A percentile compares a stretch with the other conserved stretches of the same genome.
Conservation (phyloP, 352 stramenopile species). For the Globisporangium megalacanthum region DNA sequence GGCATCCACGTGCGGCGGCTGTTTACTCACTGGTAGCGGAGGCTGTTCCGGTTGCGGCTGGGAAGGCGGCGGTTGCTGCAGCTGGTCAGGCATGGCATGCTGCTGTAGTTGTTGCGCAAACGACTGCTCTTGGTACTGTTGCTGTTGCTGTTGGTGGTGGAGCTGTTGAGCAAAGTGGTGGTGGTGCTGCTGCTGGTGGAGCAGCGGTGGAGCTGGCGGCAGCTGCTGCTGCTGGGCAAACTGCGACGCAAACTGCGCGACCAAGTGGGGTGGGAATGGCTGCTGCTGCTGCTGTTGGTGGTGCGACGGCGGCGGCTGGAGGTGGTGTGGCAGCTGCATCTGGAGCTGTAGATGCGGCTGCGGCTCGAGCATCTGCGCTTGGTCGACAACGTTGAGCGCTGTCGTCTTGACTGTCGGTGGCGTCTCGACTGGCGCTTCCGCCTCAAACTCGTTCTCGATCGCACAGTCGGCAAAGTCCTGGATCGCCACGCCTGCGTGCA, state of each 20-base stretch:
- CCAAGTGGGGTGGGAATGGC: not conserved
- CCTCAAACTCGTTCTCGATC: conserved; percentile 5
- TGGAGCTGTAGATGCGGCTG: not conserved
- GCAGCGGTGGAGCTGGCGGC: not conserved
- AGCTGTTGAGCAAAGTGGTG: not conserved
- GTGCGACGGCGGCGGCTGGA: not conserved
- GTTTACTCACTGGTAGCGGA: not conserved
- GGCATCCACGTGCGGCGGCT: not conserved
- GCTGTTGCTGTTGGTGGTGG: not conserved
- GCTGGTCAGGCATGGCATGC: not conserved
- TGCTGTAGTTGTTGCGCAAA: not conserved
- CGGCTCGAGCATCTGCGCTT: not conserved
- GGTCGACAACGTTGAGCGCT: not conserved
- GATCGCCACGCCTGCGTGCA: conserved; percentile 6
- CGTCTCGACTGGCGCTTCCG: not conserved
- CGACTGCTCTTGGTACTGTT: not conserved
- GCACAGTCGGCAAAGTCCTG: conserved; percentile 7
- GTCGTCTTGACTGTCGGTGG: not conserved
- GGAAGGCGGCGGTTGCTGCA: not conserved
- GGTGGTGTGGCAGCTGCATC: not conserved
- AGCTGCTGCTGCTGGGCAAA: not conserved
- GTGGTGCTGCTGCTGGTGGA: not conserved
- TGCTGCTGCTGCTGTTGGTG: not conserved
- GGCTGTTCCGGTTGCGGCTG: not conserved
- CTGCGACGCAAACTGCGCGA: not conserved